Percentiles rank a stretch among this genome's conserved stretches.
Evolutionary conservation across 2,329 filamentous ascomycete species (phyloP).

Genomic region (Aspergillus novoparasiticus): DNA sequence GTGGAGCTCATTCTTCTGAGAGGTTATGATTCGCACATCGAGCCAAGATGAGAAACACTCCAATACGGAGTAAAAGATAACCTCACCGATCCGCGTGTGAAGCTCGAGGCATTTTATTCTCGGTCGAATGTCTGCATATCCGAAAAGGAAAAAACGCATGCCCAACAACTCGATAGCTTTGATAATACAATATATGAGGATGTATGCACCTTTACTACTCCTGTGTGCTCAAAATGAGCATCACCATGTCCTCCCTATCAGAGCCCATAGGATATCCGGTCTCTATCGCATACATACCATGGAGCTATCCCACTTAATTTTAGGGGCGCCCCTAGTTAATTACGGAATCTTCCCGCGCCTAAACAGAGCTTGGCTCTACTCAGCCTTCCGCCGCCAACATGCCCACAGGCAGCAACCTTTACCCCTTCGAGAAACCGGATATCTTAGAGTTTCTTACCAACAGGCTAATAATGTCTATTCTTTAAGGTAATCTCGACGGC

Average conservation of each 20-base stretch:
- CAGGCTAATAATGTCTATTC: background rate
- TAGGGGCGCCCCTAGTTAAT: background rate
- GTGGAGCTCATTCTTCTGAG: slow-evolving; percentile 12
- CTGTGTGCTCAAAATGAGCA: background rate
- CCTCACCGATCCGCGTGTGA: slow-evolving; percentile 11
- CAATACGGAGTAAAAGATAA: slow-evolving; percentile 7
- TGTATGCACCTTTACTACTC: background rate
- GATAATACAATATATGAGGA: background rate
- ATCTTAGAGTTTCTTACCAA: slow-evolving; percentile 5
- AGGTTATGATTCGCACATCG: slow-evolving; percentile 11
- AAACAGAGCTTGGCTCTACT: slow-evolving; percentile 7
- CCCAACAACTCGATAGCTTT: background rate
- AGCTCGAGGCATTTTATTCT: slow-evolving; percentile 15
- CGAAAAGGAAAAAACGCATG: background rate
- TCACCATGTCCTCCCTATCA: background rate
- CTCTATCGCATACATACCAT: background rate
- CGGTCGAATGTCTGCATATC: background rate
- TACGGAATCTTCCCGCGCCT: slow-evolving; percentile 16
- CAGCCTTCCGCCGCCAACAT: background rate
- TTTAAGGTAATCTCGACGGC: background rate
- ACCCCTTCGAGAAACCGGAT: slow-evolving; percentile 4
- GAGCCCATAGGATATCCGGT: background rate
- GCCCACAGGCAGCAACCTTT: slow-evolving; percentile 11
- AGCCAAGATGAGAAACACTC: slow-evolving; percentile 9
- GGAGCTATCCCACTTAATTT: background rate